These are phyloP conservation scores for Gliomastix tumulicola DNA, from an alignment of 2,329 filamentous ascomycete genomes.

Conservation along the genomic window DNA sequence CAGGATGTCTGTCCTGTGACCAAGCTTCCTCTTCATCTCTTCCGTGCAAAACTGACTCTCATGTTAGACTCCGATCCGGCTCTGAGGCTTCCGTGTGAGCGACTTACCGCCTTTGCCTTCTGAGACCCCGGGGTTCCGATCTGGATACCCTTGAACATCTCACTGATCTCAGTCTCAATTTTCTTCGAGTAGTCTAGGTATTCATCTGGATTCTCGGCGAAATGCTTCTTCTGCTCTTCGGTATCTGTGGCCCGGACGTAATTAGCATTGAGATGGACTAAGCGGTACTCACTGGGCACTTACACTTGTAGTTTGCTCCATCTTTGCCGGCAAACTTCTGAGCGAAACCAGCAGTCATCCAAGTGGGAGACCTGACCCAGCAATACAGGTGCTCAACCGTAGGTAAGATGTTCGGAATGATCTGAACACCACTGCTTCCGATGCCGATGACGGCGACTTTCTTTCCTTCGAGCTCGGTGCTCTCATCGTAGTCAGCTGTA, in stretches of 20 bases:
- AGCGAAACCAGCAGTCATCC: slow-evolving; percentile 27
- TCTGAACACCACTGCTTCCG: slow-evolving; percentile 46
- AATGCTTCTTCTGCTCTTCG: slow-evolving; percentile 27
- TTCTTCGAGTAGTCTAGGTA: slow-evolving; percentile 32
- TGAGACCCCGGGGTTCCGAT: neutral
- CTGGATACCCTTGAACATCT: neutral
- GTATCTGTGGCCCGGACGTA: too few relatives aligned
- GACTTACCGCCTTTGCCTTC: neutral
- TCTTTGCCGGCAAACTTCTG: slow-evolving; percentile 21
- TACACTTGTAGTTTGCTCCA: slow-evolving; percentile 35
- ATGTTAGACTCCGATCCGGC: too few relatives aligned
- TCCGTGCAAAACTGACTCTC: too few relatives aligned
- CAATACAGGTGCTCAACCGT: slow-evolving; percentile 28
- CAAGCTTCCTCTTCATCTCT: slow-evolving; percentile 29
- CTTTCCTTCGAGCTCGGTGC: slow-evolving; percentile 40
- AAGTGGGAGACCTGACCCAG: slow-evolving; percentile 33
- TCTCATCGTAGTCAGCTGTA: slow-evolving; percentile 43
- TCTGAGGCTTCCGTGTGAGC: slow-evolving; percentile 1
- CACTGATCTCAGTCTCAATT: slow-evolving; percentile 31
- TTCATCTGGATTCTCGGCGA: slow-evolving; percentile 27
- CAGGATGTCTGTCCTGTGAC: slow-evolving; percentile 37
- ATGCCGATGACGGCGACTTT: slow-evolving; percentile 50
- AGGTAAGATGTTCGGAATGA: slow-evolving; percentile 27
- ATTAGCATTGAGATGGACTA: too few relatives aligned
- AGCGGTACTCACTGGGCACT: too few relatives aligned